Percentiles rank a stretch among this genome's conserved stretches.
phyloP scores from a whole-genome alignment of 345 rosid species.

The Moricandia moricandioides region DNA sequence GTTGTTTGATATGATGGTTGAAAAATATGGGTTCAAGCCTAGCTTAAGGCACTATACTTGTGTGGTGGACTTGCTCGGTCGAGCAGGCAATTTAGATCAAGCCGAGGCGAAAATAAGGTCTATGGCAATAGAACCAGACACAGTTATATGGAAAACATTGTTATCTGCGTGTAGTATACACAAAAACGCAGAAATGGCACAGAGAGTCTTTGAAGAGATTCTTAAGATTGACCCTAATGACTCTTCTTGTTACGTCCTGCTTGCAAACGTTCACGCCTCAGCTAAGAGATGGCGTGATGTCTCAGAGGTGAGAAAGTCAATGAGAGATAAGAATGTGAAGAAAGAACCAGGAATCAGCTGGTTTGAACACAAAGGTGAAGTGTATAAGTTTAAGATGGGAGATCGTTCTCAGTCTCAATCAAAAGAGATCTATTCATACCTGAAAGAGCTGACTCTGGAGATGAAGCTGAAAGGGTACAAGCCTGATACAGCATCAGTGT shows the following conservation, averaged over 20 bases:
- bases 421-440: slow-evolving; percentile 53
- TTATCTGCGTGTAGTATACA: slow-evolving; percentile 68
- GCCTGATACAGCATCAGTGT: slow-evolving; percentile 59
- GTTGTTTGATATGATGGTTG: slow-evolving; percentile 54
- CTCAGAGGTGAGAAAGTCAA: slow-evolving; percentile 56
- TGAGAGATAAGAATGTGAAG: slow-evolving; percentile 66
- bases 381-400: slow-evolving; percentile 58
- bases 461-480: slow-evolving; percentile 66
- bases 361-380: slow-evolving; percentile 61
- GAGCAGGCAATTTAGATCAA: slow-evolving; percentile 58
- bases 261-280: slow-evolving; percentile 64
- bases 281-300: slow-evolving; percentile 63
- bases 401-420: slow-evolving; percentile 60
- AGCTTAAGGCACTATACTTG: slow-evolving; percentile 62
- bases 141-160: slow-evolving; percentile 73
- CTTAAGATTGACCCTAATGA: slow-evolving; percentile 58
- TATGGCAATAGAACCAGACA: slow-evolving; percentile 60
- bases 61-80: slow-evolving; percentile 68
- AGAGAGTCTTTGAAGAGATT: slow-evolving; percentile 53
- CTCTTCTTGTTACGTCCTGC: slow-evolving; percentile 68
- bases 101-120: slow-evolving; percentile 67
- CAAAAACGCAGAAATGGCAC: slow-evolving; percentile 59
- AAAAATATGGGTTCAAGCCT: slow-evolving; percentile 49
- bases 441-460: slow-evolving; percentile 57
- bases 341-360: slow-evolving; percentile 84